phyloP scores from a whole-genome alignment of 257 asterid genomes.

The Anisodus tanguticus region DNA sequence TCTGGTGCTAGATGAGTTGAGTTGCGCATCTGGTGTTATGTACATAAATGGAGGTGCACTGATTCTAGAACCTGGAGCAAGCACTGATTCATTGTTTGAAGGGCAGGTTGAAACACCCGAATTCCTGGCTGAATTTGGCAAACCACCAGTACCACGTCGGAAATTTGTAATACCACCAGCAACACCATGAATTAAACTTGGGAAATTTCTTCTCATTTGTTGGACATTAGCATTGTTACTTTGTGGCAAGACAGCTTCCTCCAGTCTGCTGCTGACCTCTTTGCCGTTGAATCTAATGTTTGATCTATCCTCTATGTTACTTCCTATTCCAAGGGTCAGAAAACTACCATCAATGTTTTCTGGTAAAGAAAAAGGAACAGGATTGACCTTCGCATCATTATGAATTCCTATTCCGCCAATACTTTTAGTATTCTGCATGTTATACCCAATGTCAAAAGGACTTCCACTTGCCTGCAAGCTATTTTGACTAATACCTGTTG shows the following conservation, averaged over 20 bases:
- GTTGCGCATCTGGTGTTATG: constrained; percentile 34
- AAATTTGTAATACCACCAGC: constrained; percentile 31
- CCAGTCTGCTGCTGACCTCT: constrained; percentile 52
- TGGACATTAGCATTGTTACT: constrained; percentile 35
- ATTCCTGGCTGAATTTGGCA: constrained; percentile 40
- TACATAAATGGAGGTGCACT: constrained; percentile 43
- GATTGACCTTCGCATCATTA: constrained; percentile 31
- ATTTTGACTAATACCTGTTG: constrained; percentile 42
- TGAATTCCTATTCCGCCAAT: constrained; percentile 37
- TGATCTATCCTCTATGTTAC: constrained; percentile 45
- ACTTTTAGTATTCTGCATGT: constrained; percentile 39
- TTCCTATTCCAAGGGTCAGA: constrained; percentile 72
- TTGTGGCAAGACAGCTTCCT: constrained; percentile 43
- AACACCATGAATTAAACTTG: constrained; percentile 31
- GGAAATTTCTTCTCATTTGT: constrained; percentile 34
- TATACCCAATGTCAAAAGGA: constrained; percentile 40
- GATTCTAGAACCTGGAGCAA: constrained; percentile 41
- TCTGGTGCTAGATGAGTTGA: constrained; percentile 33
- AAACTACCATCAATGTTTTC: constrained; percentile 58
- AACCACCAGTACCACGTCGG: constrained; percentile 30
- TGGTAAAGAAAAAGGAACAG: constrained; percentile 40
- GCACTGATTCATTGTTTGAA: constrained; percentile 32
- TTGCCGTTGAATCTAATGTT: constrained; percentile 42
- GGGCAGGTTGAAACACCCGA: constrained; percentile 37
- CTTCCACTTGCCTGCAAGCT: constrained; percentile 34